phyloP scores from a whole-genome alignment of 208 protist species.

The Acanthamoeba divionensis region DNA sequence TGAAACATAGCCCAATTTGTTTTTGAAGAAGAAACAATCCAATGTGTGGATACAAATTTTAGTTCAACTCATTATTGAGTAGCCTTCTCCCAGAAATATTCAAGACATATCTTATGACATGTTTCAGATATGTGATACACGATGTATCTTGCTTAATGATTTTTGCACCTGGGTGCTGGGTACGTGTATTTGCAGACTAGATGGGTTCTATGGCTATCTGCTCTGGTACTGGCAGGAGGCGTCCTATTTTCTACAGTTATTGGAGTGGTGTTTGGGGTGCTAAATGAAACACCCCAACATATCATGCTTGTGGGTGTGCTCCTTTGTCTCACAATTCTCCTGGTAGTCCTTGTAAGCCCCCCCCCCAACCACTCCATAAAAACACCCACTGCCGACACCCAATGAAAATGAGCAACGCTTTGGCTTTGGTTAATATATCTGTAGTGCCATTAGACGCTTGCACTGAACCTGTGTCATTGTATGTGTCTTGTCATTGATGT shows the following conservation, averaged over 20 bases:
- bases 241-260: background rate
- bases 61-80: background rate
- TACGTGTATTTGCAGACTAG: background rate
- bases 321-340: background rate
- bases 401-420: too few species aligned
- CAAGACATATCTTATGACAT: background rate
- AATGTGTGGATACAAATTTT: background rate
- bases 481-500: too few species aligned
- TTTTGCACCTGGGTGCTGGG: background rate
- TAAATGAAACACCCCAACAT: background rate
- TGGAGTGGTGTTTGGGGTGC: background rate
- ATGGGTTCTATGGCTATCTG: background rate
- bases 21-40: background rate
- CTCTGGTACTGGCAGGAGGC: background rate
- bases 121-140: background rate
- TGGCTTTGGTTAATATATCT: too few species aligned
- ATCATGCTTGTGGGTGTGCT: background rate
- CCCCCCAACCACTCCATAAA: background rate
- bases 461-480: background rate
- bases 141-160: background rate
- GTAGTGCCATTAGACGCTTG: background rate
- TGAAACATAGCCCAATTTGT: background rate
- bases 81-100: background rate
- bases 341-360: background rate
- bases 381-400: too few species aligned